Evolutionary conservation across 352 stramenopile genomes (phyloP), one percentile per base, ranked within the genome.

Genomic region (Phytophthora quininea): DNA sequence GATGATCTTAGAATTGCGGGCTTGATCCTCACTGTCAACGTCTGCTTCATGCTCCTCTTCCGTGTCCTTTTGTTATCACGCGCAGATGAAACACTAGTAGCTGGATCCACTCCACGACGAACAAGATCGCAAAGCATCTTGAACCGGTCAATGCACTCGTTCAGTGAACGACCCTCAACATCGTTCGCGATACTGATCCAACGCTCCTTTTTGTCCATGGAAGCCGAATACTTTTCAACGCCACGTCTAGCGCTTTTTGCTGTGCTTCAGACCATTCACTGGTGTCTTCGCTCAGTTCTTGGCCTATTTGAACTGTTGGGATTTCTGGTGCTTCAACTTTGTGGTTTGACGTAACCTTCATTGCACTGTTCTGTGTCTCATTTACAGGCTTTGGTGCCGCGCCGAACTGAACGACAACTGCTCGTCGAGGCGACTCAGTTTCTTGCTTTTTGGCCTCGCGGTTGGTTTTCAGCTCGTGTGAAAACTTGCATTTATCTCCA

Each of bases 91-190:
- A 24, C 19, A 24, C 19, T 24, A 24, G 31, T 56, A 14, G 43
- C 61, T 10, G 40, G 63, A 53, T 76, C 67, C 37, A 79, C 63
- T 15, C 67, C 67, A 24, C 56, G 74, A 27, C 79, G 76, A 0
- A 94, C 65, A 32, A 91, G 51, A 24, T 79, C 62, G 40, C 77
- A 84, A 2, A 96, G 58, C 40, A 80, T 55, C 65, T 93, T 89
- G 60, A 88, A 96, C 3, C 88, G 84, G 40, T 93, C 86, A 48
- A 96, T 92, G 49, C 88, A 96, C 35, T 96, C 84, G 58, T 90
- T 93, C 33, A 96, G 54, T 7, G 81, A 85, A 32, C 86, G 89
- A 29, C 70, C 82, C 0, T 88, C 69, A 6, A 96, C 83, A 32
- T 87, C 84, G 7, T 69, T 75, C 4, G 86, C 79, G 54, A 96